Evolutionary conservation across 2,329 filamentous ascomycete genomes (phyloP).

Genomic region (Fusarium graminum): DNA sequence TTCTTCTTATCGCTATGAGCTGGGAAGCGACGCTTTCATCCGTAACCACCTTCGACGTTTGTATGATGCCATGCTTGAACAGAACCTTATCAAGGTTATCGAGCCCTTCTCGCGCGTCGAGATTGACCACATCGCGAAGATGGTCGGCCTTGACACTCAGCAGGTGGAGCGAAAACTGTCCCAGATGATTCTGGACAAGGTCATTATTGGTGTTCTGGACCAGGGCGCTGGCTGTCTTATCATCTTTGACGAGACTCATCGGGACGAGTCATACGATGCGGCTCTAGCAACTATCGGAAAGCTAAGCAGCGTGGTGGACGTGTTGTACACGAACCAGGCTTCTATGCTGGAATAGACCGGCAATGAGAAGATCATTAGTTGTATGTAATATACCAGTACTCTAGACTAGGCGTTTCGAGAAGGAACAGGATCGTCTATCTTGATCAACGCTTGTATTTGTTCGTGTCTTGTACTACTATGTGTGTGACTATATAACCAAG

Average conservation of each 20-base stretch:
- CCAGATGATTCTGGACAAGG: constrained; percentile 99
- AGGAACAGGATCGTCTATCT: constrained; percentile 46
- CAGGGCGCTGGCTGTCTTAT: constrained; percentile 98
- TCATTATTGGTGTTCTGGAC: constrained; percentile 96
- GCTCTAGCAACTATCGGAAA: constrained; percentile 96
- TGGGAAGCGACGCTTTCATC: constrained; percentile 95
- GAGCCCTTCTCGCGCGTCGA: constrained; percentile 98
- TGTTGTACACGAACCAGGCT: constrained; percentile 97
- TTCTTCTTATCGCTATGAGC: constrained; percentile 89
- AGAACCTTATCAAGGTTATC: constrained; percentile 99
- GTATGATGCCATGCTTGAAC: constrained; percentile 98
- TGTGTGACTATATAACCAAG: constrained; percentile 12
- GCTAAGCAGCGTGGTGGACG: constrained; percentile 96
- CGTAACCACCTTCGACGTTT: constrained; percentile 94
- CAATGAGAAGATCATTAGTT: constrained; percentile 39
- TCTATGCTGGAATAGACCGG: constrained; percentile 84
- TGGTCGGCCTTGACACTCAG: constrained; percentile 95
- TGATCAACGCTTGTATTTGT: constrained; percentile 32
- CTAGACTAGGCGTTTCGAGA: constrained; percentile 51
- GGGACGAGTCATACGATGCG: constrained; percentile 93
- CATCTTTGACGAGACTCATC: constrained; percentile 94
- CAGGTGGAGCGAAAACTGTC: constrained; percentile 98
- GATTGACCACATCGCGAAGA: constrained; percentile 95
- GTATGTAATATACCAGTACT: constrained; percentile 51
- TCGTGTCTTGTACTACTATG: constrained; percentile 19